These are phyloP conservation scores for Asterochloris erici DNA, from an alignment of 139 green algal species.

Conservation along the genomic window DNA sequence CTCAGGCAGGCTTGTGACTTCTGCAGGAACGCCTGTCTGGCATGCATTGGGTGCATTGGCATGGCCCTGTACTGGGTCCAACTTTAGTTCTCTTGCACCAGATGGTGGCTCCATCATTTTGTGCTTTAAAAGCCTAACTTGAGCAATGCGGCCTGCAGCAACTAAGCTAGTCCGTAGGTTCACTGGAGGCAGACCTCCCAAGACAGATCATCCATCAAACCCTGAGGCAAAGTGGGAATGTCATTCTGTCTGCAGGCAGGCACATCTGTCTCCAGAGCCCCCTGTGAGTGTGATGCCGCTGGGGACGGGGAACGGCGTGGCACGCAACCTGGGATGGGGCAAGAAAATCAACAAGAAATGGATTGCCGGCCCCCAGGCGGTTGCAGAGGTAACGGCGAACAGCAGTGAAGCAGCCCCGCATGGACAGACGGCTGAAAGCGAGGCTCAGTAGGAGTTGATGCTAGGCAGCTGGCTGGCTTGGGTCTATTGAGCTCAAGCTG, in stretches of 20 bases:
- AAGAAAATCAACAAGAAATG: background rate
- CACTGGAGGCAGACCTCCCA: background rate
- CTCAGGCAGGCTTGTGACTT: no score
- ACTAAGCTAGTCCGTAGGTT: background rate
- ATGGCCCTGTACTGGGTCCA: no score
- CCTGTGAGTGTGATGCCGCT: slow-evolving; percentile 24
- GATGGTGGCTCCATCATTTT: background rate
- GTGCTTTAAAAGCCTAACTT: background rate
- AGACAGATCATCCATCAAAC: background rate
- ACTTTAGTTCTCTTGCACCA: no score
- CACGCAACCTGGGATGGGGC: slow-evolving; percentile 24
- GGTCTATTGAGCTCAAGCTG: no score
- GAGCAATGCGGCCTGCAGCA: background rate
- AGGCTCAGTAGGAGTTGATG: no score
- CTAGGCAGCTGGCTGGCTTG: no score
- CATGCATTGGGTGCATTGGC: no score
- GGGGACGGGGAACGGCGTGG: slow-evolving; percentile 26
- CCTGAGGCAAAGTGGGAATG: background rate
- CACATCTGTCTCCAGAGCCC: slow-evolving; percentile 6
- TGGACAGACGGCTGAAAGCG: background rate
- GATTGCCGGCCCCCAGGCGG: background rate
- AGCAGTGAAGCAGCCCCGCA: background rate
- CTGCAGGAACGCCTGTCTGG: no score
- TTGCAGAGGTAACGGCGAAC: slow-evolving; percentile 1
- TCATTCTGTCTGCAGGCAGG: background rate